Evolutionary conservation across 768 basidiomycete genomes (phyloP).

Genomic region (Naganishia vaughanmartiniae): DNA sequence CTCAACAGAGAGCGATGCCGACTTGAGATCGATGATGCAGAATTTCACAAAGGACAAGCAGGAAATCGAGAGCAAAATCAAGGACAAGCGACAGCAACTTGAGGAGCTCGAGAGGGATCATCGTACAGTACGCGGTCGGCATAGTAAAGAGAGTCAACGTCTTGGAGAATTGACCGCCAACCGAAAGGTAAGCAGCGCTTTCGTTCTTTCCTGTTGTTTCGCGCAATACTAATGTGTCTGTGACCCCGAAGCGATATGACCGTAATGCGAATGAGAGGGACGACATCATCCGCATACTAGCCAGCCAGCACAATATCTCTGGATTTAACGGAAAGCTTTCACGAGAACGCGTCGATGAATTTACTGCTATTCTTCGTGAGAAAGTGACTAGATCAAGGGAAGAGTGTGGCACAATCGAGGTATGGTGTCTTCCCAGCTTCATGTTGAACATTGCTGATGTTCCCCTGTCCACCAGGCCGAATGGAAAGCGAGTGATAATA

Average conservation of each 20-base stretch:
- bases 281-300: conserved; percentile 67
- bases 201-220: neutral
- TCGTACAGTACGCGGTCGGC: conserved; percentile 34
- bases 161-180: conserved; percentile 68
- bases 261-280: conserved; percentile 70
- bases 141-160: conserved; percentile 27
- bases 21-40: conserved; percentile 56
- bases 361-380: neutral
- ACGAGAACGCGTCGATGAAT: conserved; percentile 8
- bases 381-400: neutral
- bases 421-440: neutral
- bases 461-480: neutral
- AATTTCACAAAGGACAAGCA: conserved; percentile 53
- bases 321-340: conserved; percentile 59
- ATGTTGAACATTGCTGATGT: neutral
- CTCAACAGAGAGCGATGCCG: conserved; percentile 64
- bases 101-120: conserved; percentile 22
- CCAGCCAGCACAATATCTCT: conserved; percentile 66
- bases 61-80: conserved; percentile 48
- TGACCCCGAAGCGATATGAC: conserved; percentile 64
- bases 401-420: conserved; percentile 2
- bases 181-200: conserved; percentile 59
- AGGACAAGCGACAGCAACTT: conserved; percentile 59
- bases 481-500: neutral
- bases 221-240: neutral